Conservation (phyloP, 2,329 filamentous ascomycete species). For the Sordariomycetes sp. region DNA sequence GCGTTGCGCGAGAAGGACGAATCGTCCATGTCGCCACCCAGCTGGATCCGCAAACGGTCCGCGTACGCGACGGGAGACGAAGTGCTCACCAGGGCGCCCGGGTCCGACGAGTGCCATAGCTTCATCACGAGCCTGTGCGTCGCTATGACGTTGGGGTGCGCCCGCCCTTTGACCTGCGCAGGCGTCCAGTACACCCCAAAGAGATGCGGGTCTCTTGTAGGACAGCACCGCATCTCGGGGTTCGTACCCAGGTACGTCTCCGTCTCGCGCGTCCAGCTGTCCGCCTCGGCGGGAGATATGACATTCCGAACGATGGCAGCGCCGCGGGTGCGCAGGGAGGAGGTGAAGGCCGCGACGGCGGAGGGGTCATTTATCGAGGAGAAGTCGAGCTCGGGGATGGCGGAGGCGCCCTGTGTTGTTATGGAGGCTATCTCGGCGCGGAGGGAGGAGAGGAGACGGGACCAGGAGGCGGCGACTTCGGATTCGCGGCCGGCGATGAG, state of each 20-base stretch:
- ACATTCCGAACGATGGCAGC: slow-evolving; percentile 18
- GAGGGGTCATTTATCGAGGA: slow-evolving; percentile 18
- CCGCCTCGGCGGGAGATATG: slow-evolving; percentile 13
- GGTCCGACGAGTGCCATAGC: slow-evolving; percentile 37
- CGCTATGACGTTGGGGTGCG: slow-evolving; percentile 22
- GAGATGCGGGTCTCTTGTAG: slow-evolving; percentile 15
- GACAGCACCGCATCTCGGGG: slow-evolving; percentile 18
- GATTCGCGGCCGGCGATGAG: slow-evolving; percentile 23
- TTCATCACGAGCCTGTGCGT: slow-evolving; percentile 32
- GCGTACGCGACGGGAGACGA: slow-evolving; percentile 43
- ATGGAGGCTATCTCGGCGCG: slow-evolving; percentile 22
- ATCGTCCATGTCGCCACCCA: slow-evolving; percentile 28
- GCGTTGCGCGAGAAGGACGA: slow-evolving; percentile 40
- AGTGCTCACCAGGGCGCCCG: slow-evolving; percentile 25
- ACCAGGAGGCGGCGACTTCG: slow-evolving; percentile 23
- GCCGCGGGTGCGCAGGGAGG: slow-evolving; percentile 15
- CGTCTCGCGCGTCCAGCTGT: slow-evolving; percentile 35
- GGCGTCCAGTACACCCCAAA: slow-evolving; percentile 26
- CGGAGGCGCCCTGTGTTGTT: slow-evolving; percentile 15
- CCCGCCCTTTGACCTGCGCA: slow-evolving; percentile 23
- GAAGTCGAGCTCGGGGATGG: slow-evolving; percentile 28
- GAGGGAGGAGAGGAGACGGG: slow-evolving; percentile 21
- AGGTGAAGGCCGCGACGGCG: slow-evolving; percentile 13
- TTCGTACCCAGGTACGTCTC: slow-evolving; percentile 40
- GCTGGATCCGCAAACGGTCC: slow-evolving; percentile 40